Conservation (phyloP, 2,329 filamentous ascomycete genomes). For the Ceratocystis harringtonii region DNA sequence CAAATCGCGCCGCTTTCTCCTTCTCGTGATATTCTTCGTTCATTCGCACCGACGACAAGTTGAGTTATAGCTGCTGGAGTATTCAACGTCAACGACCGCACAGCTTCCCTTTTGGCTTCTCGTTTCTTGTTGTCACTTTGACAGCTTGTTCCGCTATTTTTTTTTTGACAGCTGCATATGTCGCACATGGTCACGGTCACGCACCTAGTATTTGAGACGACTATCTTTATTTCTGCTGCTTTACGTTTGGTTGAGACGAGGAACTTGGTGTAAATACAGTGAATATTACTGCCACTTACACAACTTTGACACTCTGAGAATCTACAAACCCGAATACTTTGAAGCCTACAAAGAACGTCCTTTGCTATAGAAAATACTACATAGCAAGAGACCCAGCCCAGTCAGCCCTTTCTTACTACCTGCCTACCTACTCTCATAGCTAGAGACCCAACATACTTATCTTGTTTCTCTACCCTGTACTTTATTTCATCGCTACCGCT, state of each 20-base stretch:
- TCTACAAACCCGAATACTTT: too few species aligned
- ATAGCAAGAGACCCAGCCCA: too few species aligned
- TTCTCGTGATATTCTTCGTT: background rate
- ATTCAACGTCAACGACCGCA: background rate
- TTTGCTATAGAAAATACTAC: too few species aligned
- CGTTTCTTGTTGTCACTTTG: background rate
- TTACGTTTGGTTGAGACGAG: background rate
- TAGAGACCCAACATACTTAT: too few species aligned
- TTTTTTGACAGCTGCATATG: background rate
- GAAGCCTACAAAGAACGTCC: too few species aligned
- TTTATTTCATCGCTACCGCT: too few species aligned
- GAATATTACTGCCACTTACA: background rate
- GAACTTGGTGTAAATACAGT: background rate
- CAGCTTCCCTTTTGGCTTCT: background rate
- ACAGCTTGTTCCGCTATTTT: background rate
- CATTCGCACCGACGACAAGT: background rate
- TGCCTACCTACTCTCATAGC: too few species aligned
- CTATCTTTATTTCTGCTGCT: background rate
- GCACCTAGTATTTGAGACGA: background rate
- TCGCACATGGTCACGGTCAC: background rate
- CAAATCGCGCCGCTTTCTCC: background rate
- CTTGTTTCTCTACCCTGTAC: too few species aligned
- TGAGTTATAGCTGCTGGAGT: background rate
- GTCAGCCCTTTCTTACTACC: too few species aligned
- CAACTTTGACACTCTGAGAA: background rate